Conservation (phyloP, 2,329 filamentous ascomycete genomes). For the Acarospora socialis region DNA sequence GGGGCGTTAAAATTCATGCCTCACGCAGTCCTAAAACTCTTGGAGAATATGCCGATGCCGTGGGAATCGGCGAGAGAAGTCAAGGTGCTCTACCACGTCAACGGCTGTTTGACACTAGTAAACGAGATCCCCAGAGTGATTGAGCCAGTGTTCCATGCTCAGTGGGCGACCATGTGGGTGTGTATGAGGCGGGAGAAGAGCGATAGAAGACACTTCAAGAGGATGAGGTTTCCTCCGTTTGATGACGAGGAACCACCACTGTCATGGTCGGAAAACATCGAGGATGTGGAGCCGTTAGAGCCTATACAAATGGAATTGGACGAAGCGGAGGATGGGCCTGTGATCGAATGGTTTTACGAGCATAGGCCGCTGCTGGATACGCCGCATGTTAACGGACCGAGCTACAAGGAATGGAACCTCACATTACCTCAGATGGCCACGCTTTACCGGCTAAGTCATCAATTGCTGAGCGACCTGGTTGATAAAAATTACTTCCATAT, state of each 20-base stretch:
- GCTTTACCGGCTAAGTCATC: slow-evolving; percentile 79
- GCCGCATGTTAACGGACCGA: slow-evolving; percentile 84
- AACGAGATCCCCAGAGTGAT: slow-evolving; percentile 96
- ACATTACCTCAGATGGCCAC: slow-evolving; percentile 91
- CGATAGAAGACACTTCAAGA: slow-evolving; percentile 88
- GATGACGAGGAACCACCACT: slow-evolving; percentile 96
- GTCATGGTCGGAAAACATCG: slow-evolving; percentile 97
- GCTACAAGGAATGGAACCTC: slow-evolving; percentile 93
- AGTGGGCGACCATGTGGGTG: slow-evolving; percentile 99
- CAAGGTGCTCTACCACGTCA: slow-evolving; percentile 96
- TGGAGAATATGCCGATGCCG: slow-evolving; percentile 99
- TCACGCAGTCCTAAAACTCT: slow-evolving; percentile 86
- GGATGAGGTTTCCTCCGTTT: slow-evolving; percentile 97
- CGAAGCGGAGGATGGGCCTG: slow-evolving; percentile 77
- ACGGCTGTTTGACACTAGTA: slow-evolving; percentile 89
- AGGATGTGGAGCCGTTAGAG: slow-evolving; percentile 93
- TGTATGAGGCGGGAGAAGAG: slow-evolving; percentile 97
- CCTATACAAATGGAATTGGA: slow-evolving; percentile 98
- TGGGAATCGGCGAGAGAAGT: slow-evolving; percentile 96
- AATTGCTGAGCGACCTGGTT: slow-evolving; percentile 77
- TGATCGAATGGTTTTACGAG: slow-evolving; percentile 97
- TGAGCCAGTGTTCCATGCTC: slow-evolving; percentile 92
- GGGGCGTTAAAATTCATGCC: slow-evolving; percentile 99
- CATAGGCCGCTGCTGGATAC: slow-evolving; percentile 84
- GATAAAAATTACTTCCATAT: slow-evolving; percentile 98